phyloP scores from a whole-genome alignment of 768 basidiomycete genomes.

The Lactarius pseudohatsudake region DNA sequence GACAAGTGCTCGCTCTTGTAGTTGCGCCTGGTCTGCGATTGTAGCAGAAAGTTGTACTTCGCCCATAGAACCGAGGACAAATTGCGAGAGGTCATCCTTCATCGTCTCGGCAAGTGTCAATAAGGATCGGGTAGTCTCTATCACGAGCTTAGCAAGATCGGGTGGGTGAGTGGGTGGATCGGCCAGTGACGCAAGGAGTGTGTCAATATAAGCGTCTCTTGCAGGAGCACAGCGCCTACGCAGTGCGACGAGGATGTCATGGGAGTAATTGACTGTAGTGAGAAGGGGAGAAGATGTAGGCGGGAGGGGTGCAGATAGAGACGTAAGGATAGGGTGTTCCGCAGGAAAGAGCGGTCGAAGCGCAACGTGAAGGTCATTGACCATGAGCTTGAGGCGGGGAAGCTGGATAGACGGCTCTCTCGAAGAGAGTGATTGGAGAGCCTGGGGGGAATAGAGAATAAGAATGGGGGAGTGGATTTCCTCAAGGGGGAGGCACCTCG shows the following conservation, averaged over 20 bases:
- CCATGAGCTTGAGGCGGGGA: conserved; percentile 54
- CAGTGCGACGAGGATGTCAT: conserved; percentile 52
- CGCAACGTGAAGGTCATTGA: conserved; percentile 51
- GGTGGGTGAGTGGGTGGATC: conserved; percentile 32
- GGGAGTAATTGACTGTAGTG: conserved; percentile 53
- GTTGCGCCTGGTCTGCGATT: conserved; percentile 52
- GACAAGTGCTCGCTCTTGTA: conserved; percentile 54
- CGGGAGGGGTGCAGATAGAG: conserved; percentile 57
- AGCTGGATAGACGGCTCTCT: conserved; percentile 60
- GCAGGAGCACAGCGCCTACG: conserved; percentile 66
- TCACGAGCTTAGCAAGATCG: conserved; percentile 48
- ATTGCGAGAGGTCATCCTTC: conserved; percentile 66
- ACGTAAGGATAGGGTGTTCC: conserved; percentile 48
- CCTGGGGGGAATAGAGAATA: conserved; percentile 42
- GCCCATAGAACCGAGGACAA: conserved; percentile 63
- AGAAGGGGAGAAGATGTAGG: conserved; percentile 69
- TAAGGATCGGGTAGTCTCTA: conserved; percentile 48
- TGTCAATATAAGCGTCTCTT: conserved; percentile 56
- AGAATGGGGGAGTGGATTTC: conserved; percentile 2
- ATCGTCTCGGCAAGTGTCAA: conserved; percentile 58
- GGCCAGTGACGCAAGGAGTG: conserved; percentile 40
- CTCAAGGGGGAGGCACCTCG: conserved; percentile 45
- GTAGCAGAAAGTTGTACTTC: conserved; percentile 56
- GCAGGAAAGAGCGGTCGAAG: conserved; percentile 60
- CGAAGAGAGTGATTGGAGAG: conserved; percentile 53